Percentiles rank a stretch among this genome's conserved stretches.
Conservation (phyloP, 768 basidiomycete genomes). For the Amanita fuliginea region DNA sequence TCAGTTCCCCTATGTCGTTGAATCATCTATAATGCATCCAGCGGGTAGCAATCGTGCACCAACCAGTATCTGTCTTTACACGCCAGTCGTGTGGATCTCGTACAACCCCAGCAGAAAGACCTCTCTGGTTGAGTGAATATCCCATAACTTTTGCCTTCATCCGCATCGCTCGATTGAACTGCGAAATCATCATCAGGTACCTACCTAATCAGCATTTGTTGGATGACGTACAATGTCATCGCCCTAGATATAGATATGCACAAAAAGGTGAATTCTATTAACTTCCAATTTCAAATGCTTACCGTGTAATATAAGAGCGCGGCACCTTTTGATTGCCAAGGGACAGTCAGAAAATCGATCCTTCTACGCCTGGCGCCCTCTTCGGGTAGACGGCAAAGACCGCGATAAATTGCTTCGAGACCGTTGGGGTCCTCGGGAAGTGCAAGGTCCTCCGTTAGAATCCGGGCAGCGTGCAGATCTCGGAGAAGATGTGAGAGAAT, state of each 20-base stretch:
- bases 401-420: slow-evolving; percentile 73
- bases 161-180: slow-evolving; percentile 90
- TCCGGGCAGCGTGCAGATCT: slow-evolving; percentile 39
- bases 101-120: slow-evolving; percentile 62
- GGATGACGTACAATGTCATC: slow-evolving; percentile 69
- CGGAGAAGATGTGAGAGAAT: slow-evolving; percentile 49
- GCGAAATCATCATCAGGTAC: slow-evolving; percentile 2
- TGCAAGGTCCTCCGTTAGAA: slow-evolving; percentile 76
- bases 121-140: slow-evolving; percentile 81
- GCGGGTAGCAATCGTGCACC: slow-evolving; percentile 9
- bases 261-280: not conserved
- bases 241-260: slow-evolving; percentile 33
- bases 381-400: slow-evolving; percentile 53
- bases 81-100: slow-evolving; percentile 55
- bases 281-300: slow-evolving; percentile 10
- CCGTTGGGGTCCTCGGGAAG: slow-evolving; percentile 55
- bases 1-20: slow-evolving; percentile 36
- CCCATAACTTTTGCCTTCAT: slow-evolving; percentile 74
- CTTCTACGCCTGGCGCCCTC: slow-evolving; percentile 43
- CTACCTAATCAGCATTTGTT: not conserved
- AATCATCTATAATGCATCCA: not conserved
- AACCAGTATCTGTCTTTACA: slow-evolving; percentile 53
- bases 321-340: slow-evolving; percentile 70
- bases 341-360: slow-evolving; percentile 80
- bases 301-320: slow-evolving; percentile 91